Evolutionary conservation across 1,284 basidiomycete species (phyloP).

Genomic region (Phellopilus nigrolimitatus): DNA sequence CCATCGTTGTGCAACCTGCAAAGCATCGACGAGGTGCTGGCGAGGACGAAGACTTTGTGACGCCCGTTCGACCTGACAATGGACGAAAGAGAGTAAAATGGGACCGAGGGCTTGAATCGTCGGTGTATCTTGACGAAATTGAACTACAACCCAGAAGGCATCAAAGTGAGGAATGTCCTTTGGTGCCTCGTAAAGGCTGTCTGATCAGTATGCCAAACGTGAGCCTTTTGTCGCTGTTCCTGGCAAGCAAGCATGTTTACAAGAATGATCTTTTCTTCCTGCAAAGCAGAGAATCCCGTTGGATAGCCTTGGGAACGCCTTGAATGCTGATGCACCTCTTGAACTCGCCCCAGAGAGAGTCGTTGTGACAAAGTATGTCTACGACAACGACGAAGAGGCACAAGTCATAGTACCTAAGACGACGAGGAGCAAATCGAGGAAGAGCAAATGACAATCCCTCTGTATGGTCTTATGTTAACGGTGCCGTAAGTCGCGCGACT

Average conservation of each 20-base stretch:
- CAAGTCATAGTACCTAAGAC: slow-evolving; percentile 35
- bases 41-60: slow-evolving; percentile 79
- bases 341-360: slow-evolving; percentile 64
- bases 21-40: slow-evolving; percentile 62
- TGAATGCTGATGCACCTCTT: slow-evolving; percentile 56
- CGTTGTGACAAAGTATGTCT: slow-evolving; percentile 75
- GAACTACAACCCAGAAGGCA: slow-evolving; percentile 43
- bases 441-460: slow-evolving; percentile 29
- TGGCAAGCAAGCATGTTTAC: slow-evolving; percentile 9
- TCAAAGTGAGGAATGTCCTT: slow-evolving; percentile 34
- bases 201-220: slow-evolving; percentile 65
- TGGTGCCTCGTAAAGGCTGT: slow-evolving; percentile 50
- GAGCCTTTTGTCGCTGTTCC: slow-evolving; percentile 21
- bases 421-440: slow-evolving; percentile 46
- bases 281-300: slow-evolving; percentile 50
- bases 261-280: slow-evolving; percentile 9
- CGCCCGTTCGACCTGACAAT: slow-evolving; percentile 44
- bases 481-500: neutral
- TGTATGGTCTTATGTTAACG: slow-evolving; percentile 1
- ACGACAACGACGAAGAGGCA: slow-evolving; percentile 61
- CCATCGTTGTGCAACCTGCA: slow-evolving; percentile 23
- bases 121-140: slow-evolving; percentile 56
- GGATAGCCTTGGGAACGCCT: slow-evolving; percentile 73
- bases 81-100: slow-evolving; percentile 67
- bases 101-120: slow-evolving; percentile 65